A percentile compares a stretch with the other conserved stretches of the same genome.
Evolutionary conservation across 768 basidiomycete genomes (phyloP).

Genomic region (Termitomyces titanicus): DNA sequence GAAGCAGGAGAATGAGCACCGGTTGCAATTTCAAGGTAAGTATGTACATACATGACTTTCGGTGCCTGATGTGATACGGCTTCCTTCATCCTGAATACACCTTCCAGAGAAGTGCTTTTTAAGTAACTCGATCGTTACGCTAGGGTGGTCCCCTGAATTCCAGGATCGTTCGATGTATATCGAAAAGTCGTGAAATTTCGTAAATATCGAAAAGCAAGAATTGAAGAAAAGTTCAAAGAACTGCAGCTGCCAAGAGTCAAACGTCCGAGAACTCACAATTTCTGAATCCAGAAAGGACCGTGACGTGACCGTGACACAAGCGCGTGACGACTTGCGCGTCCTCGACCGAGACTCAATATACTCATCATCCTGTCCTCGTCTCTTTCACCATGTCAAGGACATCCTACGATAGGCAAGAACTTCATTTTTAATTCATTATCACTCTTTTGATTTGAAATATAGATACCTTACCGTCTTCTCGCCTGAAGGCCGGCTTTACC

Average conservation of each 20-base stretch:
- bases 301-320: constrained; percentile 33
- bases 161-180: neutral
- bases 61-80: constrained; percentile 66
- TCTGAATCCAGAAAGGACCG: constrained; percentile 11
- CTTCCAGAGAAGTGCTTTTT: neutral
- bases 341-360: constrained; percentile 14
- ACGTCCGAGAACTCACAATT: neutral
- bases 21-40: neutral
- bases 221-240: neutral
- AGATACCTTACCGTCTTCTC: constrained; percentile 97
- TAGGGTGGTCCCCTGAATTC: neutral
- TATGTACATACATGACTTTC: constrained; percentile 9
- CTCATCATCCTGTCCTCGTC: constrained; percentile 20
- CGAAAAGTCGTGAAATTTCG: neutral
- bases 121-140: neutral
- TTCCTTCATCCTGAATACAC: constrained; percentile 62
- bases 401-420: constrained; percentile 79
- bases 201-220: neutral
- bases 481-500: constrained; percentile 94
- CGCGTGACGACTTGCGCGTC: constrained; percentile 60
- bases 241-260: neutral
- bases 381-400: constrained; percentile 78
- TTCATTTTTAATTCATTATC: neutral
- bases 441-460: neutral
- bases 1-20: constrained; percentile 3